A percentile compares a stretch with the other conserved stretches of the same genome.
These are phyloP conservation scores for Saccharum spontaneum DNA, from an alignment of 176 grass and related monocot genomes.

Conservation along the genomic window DNA sequence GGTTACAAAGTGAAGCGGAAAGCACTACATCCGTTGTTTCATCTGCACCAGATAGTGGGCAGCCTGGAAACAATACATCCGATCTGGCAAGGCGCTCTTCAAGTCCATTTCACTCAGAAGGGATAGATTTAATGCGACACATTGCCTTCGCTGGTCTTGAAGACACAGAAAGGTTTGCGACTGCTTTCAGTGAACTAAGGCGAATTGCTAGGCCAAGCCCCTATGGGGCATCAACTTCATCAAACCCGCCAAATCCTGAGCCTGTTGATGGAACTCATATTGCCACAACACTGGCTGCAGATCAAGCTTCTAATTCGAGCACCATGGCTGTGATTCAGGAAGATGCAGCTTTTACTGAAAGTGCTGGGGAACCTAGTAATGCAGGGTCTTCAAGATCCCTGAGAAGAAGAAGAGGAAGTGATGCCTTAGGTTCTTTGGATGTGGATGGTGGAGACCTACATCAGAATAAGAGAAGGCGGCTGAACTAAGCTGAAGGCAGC, in stretches of 20 bases:
- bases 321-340: slow-evolving; percentile 99
- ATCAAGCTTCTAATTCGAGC: slow-evolving; percentile 93
- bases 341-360: slow-evolving; percentile 61
- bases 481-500: slow-evolving; percentile 67
- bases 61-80: slow-evolving; percentile 32
- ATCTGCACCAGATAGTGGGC: slow-evolving; percentile 19
- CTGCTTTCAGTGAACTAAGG: slow-evolving; percentile 61
- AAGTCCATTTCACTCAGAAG: slow-evolving; percentile 58
- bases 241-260: slow-evolving; percentile 55
- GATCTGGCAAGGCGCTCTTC: slow-evolving; percentile 49
- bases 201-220: slow-evolving; percentile 63
- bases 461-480: slow-evolving; percentile 71
- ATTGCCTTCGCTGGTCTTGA: slow-evolving; percentile 66
- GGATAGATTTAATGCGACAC: slow-evolving; percentile 75
- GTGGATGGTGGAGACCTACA: slow-evolving; percentile 79
- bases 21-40: slow-evolving; percentile 25
- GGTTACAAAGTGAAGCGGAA: slow-evolving; percentile 73
- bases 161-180: slow-evolving; percentile 63
- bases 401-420: slow-evolving; percentile 72
- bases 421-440: slow-evolving; percentile 65
- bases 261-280: slow-evolving; percentile 38
- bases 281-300: slow-evolving; percentile 48
- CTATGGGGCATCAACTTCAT: slow-evolving; percentile 67
- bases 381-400: slow-evolving; percentile 79
- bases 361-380: slow-evolving; percentile 54